These are phyloP conservation scores for Candida sanyaensis DNA, from an alignment of 1,139 yeast species.

Conservation along the genomic window DNA sequence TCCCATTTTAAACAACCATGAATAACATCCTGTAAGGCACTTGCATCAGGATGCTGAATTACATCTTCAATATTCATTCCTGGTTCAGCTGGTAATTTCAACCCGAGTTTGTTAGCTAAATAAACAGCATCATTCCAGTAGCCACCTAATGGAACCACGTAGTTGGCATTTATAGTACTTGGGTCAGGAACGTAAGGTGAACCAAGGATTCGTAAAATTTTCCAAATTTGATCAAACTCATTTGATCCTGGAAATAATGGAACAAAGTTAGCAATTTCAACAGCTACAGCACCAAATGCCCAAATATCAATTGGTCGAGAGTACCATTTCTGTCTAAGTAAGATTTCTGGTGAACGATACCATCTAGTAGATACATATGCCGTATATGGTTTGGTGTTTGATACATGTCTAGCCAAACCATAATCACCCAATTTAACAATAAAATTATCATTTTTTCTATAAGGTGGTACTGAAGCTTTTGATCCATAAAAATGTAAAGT, in stretches of 20 bases:
- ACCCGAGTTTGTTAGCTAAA: conserved; percentile 53
- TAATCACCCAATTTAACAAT: conserved; percentile 87
- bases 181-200: conserved; percentile 46
- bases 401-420: conserved; percentile 76
- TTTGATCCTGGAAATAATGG: conserved; percentile 86
- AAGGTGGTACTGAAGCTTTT: conserved; percentile 41
- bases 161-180: conserved; percentile 10
- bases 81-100: conserved; percentile 48
- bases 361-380: conserved; percentile 92
- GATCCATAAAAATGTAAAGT: conserved; percentile 53
- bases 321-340: conserved; percentile 66
- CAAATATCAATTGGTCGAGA: conserved; percentile 85
- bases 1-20: conserved; percentile 65
- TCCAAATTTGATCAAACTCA: conserved; percentile 76
- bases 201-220: conserved; percentile 68
- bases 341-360: conserved; percentile 94
- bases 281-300: conserved; percentile 91
- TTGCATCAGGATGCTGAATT: conserved; percentile 23
- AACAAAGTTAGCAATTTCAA: conserved; percentile 70
- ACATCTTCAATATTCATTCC: conserved; percentile 31
- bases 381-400: conserved; percentile 59
- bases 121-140: conserved; percentile 61
- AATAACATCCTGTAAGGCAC: conserved; percentile 50
- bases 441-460: conserved; percentile 47
- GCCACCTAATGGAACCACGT: conserved; percentile 58